Percentiles rank a stretch among this genome's conserved stretches.
Evolutionary conservation across 352 stramenopile genomes (phyloP).

Genomic region (Phytopythium helicoides): DNA sequence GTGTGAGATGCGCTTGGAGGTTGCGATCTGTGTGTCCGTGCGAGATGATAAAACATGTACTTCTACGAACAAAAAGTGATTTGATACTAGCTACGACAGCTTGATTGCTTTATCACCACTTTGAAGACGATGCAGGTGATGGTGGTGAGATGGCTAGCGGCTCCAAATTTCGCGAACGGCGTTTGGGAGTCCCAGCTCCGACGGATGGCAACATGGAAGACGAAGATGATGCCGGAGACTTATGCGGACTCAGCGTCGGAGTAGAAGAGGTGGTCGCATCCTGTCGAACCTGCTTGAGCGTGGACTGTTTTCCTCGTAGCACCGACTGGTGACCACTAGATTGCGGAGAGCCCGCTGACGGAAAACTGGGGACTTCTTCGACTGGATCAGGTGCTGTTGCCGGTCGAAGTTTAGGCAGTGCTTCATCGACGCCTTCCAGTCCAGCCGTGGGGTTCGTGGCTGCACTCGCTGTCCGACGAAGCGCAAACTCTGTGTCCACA

Average conservation of each 20-base stretch:
- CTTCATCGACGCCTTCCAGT: conserved; percentile 18
- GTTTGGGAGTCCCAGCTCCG: conserved; percentile 29
- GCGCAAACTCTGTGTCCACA: conserved; percentile 51
- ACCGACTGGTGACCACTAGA: conserved; percentile 5
- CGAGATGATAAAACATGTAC: too few relatives aligned
- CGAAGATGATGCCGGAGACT: conserved; percentile 23
- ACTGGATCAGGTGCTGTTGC: conserved; percentile 30
- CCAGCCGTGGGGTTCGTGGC: conserved; percentile 8
- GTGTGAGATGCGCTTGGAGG: conserved; percentile 21
- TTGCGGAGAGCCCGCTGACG: conserved; percentile 4
- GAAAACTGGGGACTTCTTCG: conserved; percentile 8
- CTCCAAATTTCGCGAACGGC: conserved; percentile 51
- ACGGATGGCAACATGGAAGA: not conserved
- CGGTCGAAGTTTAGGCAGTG: conserved; percentile 44
- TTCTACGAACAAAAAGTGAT: too few relatives aligned
- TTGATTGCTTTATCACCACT: not conserved
- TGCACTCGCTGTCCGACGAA: conserved; percentile 16
- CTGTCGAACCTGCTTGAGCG: conserved; percentile 37
- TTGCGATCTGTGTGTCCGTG: not conserved
- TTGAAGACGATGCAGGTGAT: not conserved
- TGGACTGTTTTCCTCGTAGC: conserved; percentile 18
- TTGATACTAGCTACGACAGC: too few relatives aligned
- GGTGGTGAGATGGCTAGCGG: conserved; percentile 10
- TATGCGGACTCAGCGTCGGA: conserved; percentile 21
- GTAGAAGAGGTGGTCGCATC: conserved; percentile 5